Evolutionary conservation across 225 moss, liverwort and hornwort genomes (phyloP).

Genomic region (Pleurozium schreberi): DNA sequence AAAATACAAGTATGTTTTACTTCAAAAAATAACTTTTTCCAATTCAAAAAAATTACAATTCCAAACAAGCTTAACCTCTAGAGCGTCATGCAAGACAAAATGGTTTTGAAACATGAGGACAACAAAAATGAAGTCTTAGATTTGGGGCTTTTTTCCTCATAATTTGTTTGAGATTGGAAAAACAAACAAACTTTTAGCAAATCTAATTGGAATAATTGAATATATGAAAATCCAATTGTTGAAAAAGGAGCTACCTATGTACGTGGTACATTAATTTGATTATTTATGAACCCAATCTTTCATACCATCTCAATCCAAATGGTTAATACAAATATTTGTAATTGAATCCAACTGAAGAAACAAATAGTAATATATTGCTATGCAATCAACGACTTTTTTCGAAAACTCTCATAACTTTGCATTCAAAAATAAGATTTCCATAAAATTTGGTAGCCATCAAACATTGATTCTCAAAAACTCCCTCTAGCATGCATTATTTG

Average conservation of each 20-base stretch:
- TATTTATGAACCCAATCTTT: neutral
- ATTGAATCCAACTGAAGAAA: neutral
- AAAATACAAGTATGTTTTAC: neutral
- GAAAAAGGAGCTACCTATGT: no score
- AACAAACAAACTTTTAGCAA: fast-evolving
- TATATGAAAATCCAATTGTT: neutral
- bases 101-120: neutral
- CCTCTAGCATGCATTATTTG: neutral
- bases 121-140: neutral
- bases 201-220: no score
- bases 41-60: neutral
- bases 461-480: neutral
- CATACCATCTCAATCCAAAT: neutral
- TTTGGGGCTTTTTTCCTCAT: neutral
- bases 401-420: neutral
- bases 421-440: neutral
- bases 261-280: neutral
- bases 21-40: neutral
- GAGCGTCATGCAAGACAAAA: neutral
- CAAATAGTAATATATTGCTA: neutral
- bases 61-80: neutral
- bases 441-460: neutral
- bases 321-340: no score
- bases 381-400: neutral
- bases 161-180: neutral